Conservation (phyloP, 768 basidiomycete species). For the Suillus alpinus region DNA sequence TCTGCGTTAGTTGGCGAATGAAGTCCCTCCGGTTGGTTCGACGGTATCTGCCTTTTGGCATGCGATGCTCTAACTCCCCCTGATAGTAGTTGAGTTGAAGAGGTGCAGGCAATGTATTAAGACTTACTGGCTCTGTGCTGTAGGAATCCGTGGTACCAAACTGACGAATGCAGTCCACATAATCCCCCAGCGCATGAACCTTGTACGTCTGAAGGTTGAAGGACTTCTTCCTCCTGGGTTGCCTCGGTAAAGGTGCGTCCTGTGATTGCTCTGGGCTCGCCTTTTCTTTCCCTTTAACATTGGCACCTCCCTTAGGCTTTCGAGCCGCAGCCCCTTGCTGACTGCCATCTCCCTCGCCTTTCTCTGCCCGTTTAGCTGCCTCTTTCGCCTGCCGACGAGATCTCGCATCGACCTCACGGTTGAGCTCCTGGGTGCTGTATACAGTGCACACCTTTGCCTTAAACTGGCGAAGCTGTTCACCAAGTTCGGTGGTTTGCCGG, state of each 20-base stretch:
- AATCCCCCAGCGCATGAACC: constrained; percentile 32
- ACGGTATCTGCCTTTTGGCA: constrained; percentile 2
- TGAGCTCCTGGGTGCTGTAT: constrained; percentile 29
- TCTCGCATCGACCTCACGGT: no score
- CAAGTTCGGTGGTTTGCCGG: constrained; percentile 15
- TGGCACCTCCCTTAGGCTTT: no score
- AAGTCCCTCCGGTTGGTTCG: neutral
- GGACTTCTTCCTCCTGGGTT: constrained; percentile 25
- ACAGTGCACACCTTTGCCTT: constrained; percentile 10
- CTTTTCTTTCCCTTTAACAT: no score
- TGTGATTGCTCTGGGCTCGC: no score
- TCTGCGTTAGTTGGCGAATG: constrained; percentile 3
- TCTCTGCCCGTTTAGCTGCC: no score
- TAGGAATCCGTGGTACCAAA: constrained; percentile 14
- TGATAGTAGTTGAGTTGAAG: no score
- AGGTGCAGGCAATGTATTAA: no score
- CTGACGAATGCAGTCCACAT: constrained; percentile 16
- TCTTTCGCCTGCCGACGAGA: no score
- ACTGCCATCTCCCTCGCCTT: no score
- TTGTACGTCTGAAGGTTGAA: constrained; percentile 23
- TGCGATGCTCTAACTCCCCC: constrained; percentile 12
- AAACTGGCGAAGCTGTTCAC: constrained; percentile 23
- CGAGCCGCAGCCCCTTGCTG: no score
- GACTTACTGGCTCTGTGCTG: neutral
- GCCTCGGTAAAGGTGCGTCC: no score